Base-by-base conservation (phyloP, 495 filamentous ascomycete species). In the Cudoniella acicularis region DNA sequence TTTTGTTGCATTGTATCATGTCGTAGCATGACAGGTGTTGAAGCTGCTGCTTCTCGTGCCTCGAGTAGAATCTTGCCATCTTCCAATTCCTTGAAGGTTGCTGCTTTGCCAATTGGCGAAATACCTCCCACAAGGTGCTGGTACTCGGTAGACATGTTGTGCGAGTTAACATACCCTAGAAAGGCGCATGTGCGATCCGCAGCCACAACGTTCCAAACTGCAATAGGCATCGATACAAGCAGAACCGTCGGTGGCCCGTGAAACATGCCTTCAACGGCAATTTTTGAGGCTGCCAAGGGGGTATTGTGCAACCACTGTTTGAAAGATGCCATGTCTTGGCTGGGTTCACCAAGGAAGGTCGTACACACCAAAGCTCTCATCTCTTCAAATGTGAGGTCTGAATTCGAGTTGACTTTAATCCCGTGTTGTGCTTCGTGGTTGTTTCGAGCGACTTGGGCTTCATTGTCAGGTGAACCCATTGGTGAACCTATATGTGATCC, bases 181-280 rank as follows among this genome's bases (percentile, higher is more conserved):
- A 81, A 82, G 57, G 75, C 79, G 68, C 79, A 82, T 20, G 80
- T 79, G 51, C 81, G 81, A 52, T 83, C 80, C 57, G 79, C 74
- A 68, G 80, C 77, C 3, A 69, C 26, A 23, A 81, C 73, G 65
- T 80, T 81, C 77, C 77, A 83, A 23, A 83, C 70, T 1, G 69
- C 67, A 51, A 74, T 67, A 2, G 80, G 79, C 79, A 83, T 83
- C 13, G 80, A 81, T 47, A 82, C 76, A 43, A 83, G 69, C 9
- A 83, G 62, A 70, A 82, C 80, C 1, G 79, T 82, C 13, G 80
- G 79, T 10, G 79, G 79, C 0, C 80, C 80, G 21, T 82, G 67
- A 60, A 83, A 83, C 74, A 82, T 82, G 60, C 79, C 80, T 65
- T 83, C 79, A 4, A 83, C 79, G 4, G 76, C 71, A 47, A 82